phyloP scores from a whole-genome alignment of 2,329 filamentous ascomycete species.

The Claviceps paspali region DNA sequence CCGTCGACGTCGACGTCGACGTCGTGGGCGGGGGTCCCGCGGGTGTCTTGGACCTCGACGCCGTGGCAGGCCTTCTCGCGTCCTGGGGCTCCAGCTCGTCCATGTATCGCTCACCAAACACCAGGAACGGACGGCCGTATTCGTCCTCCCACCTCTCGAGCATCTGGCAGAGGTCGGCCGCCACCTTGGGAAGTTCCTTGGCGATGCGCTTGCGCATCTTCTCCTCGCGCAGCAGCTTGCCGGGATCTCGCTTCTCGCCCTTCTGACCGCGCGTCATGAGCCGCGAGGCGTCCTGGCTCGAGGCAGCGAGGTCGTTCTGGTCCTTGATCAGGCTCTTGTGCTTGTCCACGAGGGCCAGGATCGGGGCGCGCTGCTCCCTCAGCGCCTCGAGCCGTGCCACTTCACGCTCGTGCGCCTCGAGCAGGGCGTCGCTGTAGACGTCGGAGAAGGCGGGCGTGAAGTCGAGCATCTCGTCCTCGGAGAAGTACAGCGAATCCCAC shows the following conservation, averaged over 20 bases:
- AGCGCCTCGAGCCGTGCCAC: slow-evolving; percentile 68
- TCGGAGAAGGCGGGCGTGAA: slow-evolving; percentile 96
- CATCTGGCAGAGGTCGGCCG: slow-evolving; percentile 65
- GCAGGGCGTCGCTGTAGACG: slow-evolving; percentile 87
- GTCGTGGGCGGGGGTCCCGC: slow-evolving; percentile 34
- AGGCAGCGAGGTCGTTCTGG: slow-evolving; percentile 72
- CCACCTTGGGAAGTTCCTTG: slow-evolving; percentile 88
- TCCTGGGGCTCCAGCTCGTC: slow-evolving; percentile 61
- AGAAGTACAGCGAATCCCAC: slow-evolving; percentile 89
- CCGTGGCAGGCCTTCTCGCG: slow-evolving; percentile 36
- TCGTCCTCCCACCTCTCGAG: slow-evolving; percentile 86
- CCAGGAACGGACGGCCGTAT: slow-evolving; percentile 81
- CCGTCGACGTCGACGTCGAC: not conserved
- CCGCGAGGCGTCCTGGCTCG: slow-evolving; percentile 87
- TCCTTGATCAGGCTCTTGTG: slow-evolving; percentile 74
- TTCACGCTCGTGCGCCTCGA: slow-evolving; percentile 89
- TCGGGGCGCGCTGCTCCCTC: slow-evolving; percentile 75
- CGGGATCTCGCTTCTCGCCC: slow-evolving; percentile 86
- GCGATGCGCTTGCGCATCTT: slow-evolving; percentile 97
- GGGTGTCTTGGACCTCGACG: slow-evolving; percentile 55
- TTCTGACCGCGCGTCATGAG: slow-evolving; percentile 84
- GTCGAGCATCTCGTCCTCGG: slow-evolving; percentile 96
- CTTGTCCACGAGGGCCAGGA: slow-evolving; percentile 65
- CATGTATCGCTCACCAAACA: slow-evolving; percentile 82
- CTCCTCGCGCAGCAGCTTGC: slow-evolving; percentile 84